phyloP scores from a whole-genome alignment of 305 asterid genomes.

The Fraxinus platypoda region DNA sequence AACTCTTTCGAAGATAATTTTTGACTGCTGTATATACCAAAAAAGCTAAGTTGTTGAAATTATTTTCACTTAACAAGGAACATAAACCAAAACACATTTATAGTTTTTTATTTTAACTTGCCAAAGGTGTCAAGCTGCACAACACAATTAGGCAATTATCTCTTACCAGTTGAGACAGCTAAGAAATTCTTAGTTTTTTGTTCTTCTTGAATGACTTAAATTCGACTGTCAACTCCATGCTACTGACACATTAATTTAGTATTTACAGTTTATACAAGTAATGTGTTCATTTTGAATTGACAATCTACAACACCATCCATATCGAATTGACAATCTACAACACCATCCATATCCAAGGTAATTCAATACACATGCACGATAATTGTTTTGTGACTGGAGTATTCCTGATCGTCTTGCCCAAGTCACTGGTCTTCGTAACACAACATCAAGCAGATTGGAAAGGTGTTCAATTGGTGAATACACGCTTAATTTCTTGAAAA shows the following conservation, averaged over 20 bases:
- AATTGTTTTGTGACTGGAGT: slow-evolving; percentile 7
- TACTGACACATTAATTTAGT: neutral
- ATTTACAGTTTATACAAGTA: neutral
- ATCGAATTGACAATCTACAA: neutral
- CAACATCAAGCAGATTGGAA: slow-evolving; percentile 8
- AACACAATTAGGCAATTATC: neutral
- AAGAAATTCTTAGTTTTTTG: neutral
- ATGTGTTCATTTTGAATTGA: neutral
- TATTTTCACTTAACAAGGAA: neutral
- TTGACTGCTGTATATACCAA: neutral
- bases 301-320: neutral
- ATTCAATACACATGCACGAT: slow-evolving; percentile 8
- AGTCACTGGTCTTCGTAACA: slow-evolving; percentile 3
- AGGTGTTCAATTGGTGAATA: slow-evolving; percentile 17
- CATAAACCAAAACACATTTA: neutral
- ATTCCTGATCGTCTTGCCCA: neutral
- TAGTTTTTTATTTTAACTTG: neutral
- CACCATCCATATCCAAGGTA: neutral
- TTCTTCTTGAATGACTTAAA: neutral
- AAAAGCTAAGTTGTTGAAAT: neutral
- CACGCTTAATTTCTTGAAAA: neutral
- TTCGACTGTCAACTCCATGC: neutral
- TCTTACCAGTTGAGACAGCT: neutral
- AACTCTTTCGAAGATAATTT: neutral
- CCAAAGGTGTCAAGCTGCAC: neutral